These are phyloP conservation scores for Rhytidiadelphus loreus DNA, from an alignment of 225 moss, liverwort and hornwort genomes.

Conservation along the genomic window DNA sequence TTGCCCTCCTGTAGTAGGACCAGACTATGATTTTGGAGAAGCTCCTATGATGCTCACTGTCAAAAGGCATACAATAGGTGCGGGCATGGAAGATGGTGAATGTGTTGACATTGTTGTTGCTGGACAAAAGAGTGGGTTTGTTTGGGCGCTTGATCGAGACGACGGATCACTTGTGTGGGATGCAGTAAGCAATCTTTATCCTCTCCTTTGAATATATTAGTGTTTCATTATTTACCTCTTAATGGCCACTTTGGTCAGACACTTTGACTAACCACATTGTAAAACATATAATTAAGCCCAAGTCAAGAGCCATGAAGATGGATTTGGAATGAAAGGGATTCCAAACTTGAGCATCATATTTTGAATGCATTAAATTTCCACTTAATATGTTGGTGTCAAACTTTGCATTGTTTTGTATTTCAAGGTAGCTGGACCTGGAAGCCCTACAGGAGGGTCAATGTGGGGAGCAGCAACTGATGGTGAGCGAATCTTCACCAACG, in stretches of 20 bases:
- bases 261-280: background rate
- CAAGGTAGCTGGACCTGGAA: background rate
- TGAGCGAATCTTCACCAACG: background rate
- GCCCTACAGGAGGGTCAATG: background rate
- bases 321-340: background rate
- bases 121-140: background rate
- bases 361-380: background rate
- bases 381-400: no score
- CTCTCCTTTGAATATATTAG: rapidly evolving
- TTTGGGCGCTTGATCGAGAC: background rate
- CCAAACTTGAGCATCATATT: background rate
- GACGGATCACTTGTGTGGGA: background rate
- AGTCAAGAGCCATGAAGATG: background rate
- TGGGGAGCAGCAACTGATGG: background rate
- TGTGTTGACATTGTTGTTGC: background rate
- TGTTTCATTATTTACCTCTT: background rate
- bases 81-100: background rate
- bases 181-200: background rate
- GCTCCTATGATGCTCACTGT: background rate
- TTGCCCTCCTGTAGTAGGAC: background rate
- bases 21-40: background rate
- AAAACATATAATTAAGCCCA: background rate
- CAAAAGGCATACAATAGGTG: background rate
- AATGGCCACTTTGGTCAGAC: no score
- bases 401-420: background rate